Base-by-base conservation (phyloP, 1,139 yeast species). In the Zygosaccharomyces sapae region DNA sequence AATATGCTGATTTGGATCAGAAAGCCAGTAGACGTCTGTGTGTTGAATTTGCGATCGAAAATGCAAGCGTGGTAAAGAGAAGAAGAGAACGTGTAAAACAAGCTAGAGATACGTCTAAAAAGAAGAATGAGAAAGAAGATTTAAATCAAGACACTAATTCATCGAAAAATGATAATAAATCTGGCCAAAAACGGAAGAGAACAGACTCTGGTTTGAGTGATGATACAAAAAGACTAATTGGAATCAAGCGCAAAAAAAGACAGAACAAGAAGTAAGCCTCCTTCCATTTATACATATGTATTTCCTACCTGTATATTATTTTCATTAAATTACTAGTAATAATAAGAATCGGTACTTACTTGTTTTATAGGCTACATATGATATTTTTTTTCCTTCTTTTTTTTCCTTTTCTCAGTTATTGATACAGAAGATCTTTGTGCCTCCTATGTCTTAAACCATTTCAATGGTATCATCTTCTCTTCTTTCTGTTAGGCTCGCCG, bases 11-110 rank as follows among this genome's bases (percentile, higher is more conserved):
- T 52, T 59, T 72, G 41, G 85, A 80, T 49, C 79, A 80, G 33
- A 49, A 59, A 3, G 72, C 75, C 41, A 82, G 80, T 66, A 81
- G 97, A 71, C 79, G 88, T 52, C 73, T 92, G 52, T 88, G 92
- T 59, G 97, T 81, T 24, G 99, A 92, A 67, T 92, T 94, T 73
- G 97, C 99, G 6, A 77, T 92, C 62, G 97, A 90, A 67, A 89
- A 92, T 66, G 95, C 97, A 16, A 86, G 86, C 63, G 96, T 92
- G 47, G 84, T 92, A 38, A 87, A 86, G 68, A 83, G 97, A 70
- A 82, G 97, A 72, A 78, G 80, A 55, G 97, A 89, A 45, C 80
- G 77, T 57, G 78, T 79, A 33, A 67, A 72, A 55, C 70, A 69
- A 45, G 72, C 80, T 29, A 75, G 79, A 62, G 71, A 69, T 24